phyloP scores from a whole-genome alignment of 2,329 filamentous ascomycete species.

The Ceratocystis ficicola region DNA sequence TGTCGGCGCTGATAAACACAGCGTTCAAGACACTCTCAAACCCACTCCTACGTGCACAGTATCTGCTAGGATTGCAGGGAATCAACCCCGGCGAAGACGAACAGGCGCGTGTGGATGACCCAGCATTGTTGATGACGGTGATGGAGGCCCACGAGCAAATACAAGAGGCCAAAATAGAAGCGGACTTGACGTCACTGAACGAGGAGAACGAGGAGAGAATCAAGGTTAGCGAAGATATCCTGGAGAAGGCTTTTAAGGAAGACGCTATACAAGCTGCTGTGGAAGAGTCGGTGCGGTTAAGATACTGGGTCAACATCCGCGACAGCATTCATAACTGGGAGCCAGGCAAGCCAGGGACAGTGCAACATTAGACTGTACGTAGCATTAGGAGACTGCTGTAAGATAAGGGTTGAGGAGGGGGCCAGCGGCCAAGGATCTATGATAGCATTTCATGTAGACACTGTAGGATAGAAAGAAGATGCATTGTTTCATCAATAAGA shows the following conservation, averaged over 20 bases:
- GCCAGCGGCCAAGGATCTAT: background rate
- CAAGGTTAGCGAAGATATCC: slow-evolving; percentile 43
- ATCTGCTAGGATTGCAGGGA: slow-evolving; percentile 61
- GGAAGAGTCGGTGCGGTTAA: slow-evolving; percentile 59
- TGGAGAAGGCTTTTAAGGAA: slow-evolving; percentile 53
- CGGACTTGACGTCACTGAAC: slow-evolving; percentile 48
- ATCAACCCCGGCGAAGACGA: slow-evolving; percentile 74
- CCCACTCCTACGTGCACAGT: slow-evolving; percentile 76
- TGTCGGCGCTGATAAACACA: slow-evolving; percentile 77
- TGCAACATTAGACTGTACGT: slow-evolving; percentile 35
- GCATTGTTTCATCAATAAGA: background rate
- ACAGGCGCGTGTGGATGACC: slow-evolving; percentile 53
- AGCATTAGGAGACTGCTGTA: background rate
- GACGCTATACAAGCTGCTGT: slow-evolving; percentile 57
- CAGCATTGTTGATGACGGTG: slow-evolving; percentile 62
- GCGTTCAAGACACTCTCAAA: slow-evolving; percentile 76
- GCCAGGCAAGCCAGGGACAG: slow-evolving; percentile 50
- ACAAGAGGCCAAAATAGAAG: slow-evolving; percentile 57
- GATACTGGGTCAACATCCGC: slow-evolving; percentile 84
- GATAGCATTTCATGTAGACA: background rate
- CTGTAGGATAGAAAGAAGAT: background rate
- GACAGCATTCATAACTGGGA: slow-evolving; percentile 78
- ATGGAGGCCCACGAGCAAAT: slow-evolving; percentile 68
- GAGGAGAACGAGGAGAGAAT: slow-evolving; percentile 58
- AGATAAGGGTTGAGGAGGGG: background rate